phyloP scores from a whole-genome alignment of 1,284 basidiomycete species.

The Exobasidium rhododendri region DNA sequence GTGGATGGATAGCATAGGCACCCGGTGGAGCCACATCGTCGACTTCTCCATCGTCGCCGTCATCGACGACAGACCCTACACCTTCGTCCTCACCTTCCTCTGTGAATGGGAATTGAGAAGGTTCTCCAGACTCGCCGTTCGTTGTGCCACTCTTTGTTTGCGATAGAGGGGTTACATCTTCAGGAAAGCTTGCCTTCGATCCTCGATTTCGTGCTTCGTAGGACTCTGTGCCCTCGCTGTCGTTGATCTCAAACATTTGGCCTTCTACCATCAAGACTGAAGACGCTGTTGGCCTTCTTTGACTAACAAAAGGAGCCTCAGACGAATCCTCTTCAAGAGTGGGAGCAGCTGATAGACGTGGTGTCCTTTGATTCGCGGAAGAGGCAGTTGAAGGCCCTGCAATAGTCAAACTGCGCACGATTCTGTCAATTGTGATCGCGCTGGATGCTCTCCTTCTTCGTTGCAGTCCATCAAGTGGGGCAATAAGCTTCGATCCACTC shows the following conservation, averaged over 20 bases:
- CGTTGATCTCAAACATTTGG: constrained; percentile 2
- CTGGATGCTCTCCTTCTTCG: too few species aligned
- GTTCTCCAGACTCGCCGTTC: not conserved
- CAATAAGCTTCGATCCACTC: too few species aligned
- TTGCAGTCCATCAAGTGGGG: too few species aligned
- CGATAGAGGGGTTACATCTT: not conserved
- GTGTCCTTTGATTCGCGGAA: too few species aligned
- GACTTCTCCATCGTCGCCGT: constrained; percentile 11
- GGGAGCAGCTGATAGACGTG: not conserved
- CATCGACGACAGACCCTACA: not conserved
- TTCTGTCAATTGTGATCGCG: too few species aligned
- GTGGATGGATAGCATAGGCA: constrained; percentile 16
- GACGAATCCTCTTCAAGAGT: not conserved
- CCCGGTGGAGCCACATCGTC: constrained; percentile 11
- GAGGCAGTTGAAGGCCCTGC: too few species aligned
- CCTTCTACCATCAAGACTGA: constrained; percentile 6
- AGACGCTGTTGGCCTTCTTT: not conserved
- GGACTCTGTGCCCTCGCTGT: not conserved
- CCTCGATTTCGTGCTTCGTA: not conserved
- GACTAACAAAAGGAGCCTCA: not conserved
- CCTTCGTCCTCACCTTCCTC: not conserved
- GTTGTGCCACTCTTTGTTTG: not conserved
- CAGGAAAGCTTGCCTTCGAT: not conserved
- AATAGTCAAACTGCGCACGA: too few species aligned
- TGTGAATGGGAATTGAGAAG: not conserved